Evolutionary conservation across 2,329 filamentous ascomycete genomes (phyloP), one percentile per base, ranked within the genome.

Genomic region (Colletotrichum zoysiae): DNA sequence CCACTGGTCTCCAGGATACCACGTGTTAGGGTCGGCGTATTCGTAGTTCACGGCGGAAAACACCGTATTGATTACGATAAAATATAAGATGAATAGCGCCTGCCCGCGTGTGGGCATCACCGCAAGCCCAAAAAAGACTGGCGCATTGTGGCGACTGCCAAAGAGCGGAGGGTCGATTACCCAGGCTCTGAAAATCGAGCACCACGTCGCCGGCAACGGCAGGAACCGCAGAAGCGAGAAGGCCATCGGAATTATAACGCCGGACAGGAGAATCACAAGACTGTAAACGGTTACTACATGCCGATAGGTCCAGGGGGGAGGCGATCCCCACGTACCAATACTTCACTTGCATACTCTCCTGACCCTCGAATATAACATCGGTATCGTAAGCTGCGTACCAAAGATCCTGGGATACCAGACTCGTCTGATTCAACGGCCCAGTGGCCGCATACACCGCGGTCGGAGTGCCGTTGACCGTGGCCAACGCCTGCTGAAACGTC

Each of bases 1-100:
- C 30, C 30, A 35, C 18, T n/a, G 33, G 55, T 57, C 11, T 33
- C 11, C 20, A 18, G 55, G 55, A 57, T 5, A 62, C 65, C 65
- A 67, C n/a, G 23, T 74, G 64, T 81, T 78, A 1, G 79, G 80
- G 2, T 71, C 67, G 16, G 67, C 48, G 1, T 65, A 68, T 0
- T 75, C 67, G 59, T 81, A 83, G 2, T 77, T 78, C 11, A 79
- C 75, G 30, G 77, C 75, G 5, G 73, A 75, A 1, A 83, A 75
- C 18, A 82, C 63, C 23, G 81, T 64, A 66, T 85, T 85, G 44
- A 85, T 74, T 12, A 75, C 73, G 23, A 83, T 71, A 20, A 85
- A 77, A 56, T 82, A 76, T 20, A 79, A 50, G 44, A 87, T 82
- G 75, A 84, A 87, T 18, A 86, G 65, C 16, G 77, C 76, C 51